Evolutionary conservation across 116 monocot genomes (phyloP), one percentile per base, ranked within the genome.

Genomic region (Phalaenopsis hybrid): DNA sequence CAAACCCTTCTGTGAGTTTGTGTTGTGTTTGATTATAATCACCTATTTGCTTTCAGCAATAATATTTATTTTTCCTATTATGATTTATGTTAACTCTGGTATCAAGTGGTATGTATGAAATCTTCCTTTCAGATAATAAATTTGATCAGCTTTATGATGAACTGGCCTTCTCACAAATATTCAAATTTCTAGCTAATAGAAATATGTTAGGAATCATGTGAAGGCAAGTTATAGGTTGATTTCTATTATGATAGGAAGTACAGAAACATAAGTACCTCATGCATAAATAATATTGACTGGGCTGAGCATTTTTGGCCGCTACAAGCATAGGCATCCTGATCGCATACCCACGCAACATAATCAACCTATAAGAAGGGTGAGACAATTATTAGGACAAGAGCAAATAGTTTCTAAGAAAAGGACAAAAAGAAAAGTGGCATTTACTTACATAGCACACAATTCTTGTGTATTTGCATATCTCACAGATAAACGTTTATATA

Each of bases 241-340:
- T 41, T 72, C 31, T 72, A 13, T 37, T 72, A 72, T 11, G 17
- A 67, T 67, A 67, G 28, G 28, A 9, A 72, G 37, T 72, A 15
- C 41, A 72, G 16, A 72, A 72, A 0, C 11, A 72, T 41, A 15
- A 34, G 15, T 78, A 96, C 96, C 96, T 96, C 94, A 79, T 96
- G 96, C 89, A 94, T 88, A 81, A 94, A 96, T 28, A 96, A 83
- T 81, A 96, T 90, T 74, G 96, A 96, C 74, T 97, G 96, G 2
- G 94, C 91, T 73, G 94, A 98, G 85, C 94, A 94, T 78, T 98
- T 94, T 73, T 93, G 94, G 44, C 95, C 98, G 81, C 98, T 98
- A 80, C 98, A 98, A 81, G 98, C 98, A 93, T 98, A 95, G 13
- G 98, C 95, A 89, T 95, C 98, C 86, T 98, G 98, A 82, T 98